Conservation (phyloP, 75 land plant species). For the Selaginella tamariscina region DNA sequence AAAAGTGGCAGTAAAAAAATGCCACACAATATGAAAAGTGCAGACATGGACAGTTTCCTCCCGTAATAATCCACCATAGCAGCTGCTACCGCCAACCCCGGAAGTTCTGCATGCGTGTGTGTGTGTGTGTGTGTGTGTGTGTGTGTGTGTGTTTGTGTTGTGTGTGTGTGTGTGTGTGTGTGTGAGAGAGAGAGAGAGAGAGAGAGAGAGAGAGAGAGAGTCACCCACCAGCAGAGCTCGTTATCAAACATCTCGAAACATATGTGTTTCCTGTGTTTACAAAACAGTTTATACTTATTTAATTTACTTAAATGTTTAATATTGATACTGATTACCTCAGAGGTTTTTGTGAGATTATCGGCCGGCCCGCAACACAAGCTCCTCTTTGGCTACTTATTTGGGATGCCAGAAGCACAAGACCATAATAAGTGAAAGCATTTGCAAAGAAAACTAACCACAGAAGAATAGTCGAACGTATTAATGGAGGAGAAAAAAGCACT, state of each 20-base stretch:
- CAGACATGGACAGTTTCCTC: conserved; percentile 76
- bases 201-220: neutral
- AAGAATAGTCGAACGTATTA: conserved; percentile 57
- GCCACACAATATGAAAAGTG: conserved; percentile 51
- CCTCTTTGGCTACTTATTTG: conserved; percentile 34
- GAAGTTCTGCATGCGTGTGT: conserved; percentile 51
- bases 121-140: too few relatives aligned
- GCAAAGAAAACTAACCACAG: conserved; percentile 80
- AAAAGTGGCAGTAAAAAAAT: conserved; percentile 53
- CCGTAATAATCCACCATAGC: conserved; percentile 58
- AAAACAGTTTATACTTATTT: too few relatives aligned
- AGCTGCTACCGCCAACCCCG: conserved; percentile 70
- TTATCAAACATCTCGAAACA: neutral
- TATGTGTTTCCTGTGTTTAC: too few relatives aligned
- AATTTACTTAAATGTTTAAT: too few relatives aligned
- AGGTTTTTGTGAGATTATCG: too few relatives aligned
- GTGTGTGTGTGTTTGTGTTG: too few relatives aligned
- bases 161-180: too few relatives aligned
- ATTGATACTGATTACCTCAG: too few relatives aligned
- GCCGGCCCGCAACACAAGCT: too few relatives aligned
- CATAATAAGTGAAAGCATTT: conserved; percentile 83
- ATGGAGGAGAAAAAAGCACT: conserved; percentile 50
- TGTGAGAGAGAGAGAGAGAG: neutral
- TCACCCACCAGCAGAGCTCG: neutral
- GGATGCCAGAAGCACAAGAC: conserved; percentile 66